Evolutionary conservation across 352 stramenopile genomes (phyloP), one percentile per base, ranked within the genome.

Genomic region (Phytophthora colocasiae): DNA sequence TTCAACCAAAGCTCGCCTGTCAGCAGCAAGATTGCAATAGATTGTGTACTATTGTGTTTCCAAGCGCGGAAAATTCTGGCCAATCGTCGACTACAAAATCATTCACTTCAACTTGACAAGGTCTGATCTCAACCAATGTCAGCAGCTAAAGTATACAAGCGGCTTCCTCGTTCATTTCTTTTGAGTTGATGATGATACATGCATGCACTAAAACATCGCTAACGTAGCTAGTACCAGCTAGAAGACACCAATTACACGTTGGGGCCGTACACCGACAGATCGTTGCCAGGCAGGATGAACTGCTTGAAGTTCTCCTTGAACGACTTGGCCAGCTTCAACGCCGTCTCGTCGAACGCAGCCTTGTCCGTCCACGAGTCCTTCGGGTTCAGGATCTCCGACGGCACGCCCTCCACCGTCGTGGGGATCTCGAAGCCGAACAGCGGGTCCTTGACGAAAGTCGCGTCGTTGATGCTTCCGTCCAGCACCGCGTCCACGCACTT

Each of bases 221-320:
- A 39, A 17, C 27, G 4, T 31, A 4, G 27, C 15, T 12, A 52
- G 27, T 12, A 9, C 19, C 12, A 17, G n/a, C 19, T 15, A 10
- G 14, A 26, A 15, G 32, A 27, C 50, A 29, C 12, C 38, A 46
- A 60, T 77, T 80, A 89, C 49, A 83, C 73, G 50, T 64, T 81
- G 31, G 81, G 81, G 36, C 81, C 81, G 63, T 78, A 80, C 44
- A 90, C 81, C 55, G 81, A 90, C 66, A 90, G 59, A 59, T 92
- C 81, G 67, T 91, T 90, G 75, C 65, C 79, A 15, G 83, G 81
- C 59, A 95, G 63, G 59, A 92, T 89, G 62, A 92, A 95, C 75
- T 95, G 81, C 75, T 83, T 89, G 69, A 95, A 95, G 77, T 95
- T 92, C 15, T 91, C 80, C 52, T 86, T 80, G 66, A 95, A 95